These are phyloP conservation scores for Pyronema omphalodes DNA, from an alignment of 495 filamentous ascomycete species.

Conservation along the genomic window DNA sequence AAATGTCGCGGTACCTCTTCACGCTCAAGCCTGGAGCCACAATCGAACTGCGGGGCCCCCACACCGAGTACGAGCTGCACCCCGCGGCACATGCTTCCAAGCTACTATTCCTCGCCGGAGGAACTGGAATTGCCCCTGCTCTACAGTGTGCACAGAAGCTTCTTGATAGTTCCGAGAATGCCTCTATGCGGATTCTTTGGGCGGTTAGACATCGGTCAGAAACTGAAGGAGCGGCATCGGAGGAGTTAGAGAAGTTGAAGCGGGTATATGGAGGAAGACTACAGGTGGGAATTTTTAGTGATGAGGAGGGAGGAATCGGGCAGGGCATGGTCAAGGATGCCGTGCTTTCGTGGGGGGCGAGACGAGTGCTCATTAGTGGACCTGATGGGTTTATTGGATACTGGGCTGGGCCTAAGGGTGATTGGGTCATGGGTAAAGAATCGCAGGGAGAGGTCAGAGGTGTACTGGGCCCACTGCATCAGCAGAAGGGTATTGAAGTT, in stretches of 20 bases:
- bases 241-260: conserved; percentile 39
- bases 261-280: conserved; percentile 9
- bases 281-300: conserved; percentile 14
- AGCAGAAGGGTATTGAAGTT: conserved; percentile 35
- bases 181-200: conserved; percentile 46
- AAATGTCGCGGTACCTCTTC: conserved; percentile 38
- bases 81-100: conserved; percentile 27
- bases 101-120: conserved; percentile 75
- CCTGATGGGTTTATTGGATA: conserved; percentile 74
- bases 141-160: conserved; percentile 55
- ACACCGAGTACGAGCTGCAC: conserved; percentile 47
- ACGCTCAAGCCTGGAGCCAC: conserved; percentile 37
- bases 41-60: conserved; percentile 62
- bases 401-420: conserved; percentile 60
- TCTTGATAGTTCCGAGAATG: conserved; percentile 22
- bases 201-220: conserved; percentile 29
- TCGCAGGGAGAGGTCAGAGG: conserved; percentile 47
- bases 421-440: conserved; percentile 46
- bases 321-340: conserved; percentile 11
- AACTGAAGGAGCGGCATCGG: conserved; percentile 31
- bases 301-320: conserved; percentile 18
- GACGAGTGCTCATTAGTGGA: conserved; percentile 59
- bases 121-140: conserved; percentile 84
- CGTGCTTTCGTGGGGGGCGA: conserved; percentile 5
- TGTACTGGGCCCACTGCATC: conserved; percentile 26